A percentile compares a stretch with the other conserved stretches of the same genome.
Conservation (phyloP, 225 moss, liverwort and hornwort genomes). For the Anthoceros angustus region DNA sequence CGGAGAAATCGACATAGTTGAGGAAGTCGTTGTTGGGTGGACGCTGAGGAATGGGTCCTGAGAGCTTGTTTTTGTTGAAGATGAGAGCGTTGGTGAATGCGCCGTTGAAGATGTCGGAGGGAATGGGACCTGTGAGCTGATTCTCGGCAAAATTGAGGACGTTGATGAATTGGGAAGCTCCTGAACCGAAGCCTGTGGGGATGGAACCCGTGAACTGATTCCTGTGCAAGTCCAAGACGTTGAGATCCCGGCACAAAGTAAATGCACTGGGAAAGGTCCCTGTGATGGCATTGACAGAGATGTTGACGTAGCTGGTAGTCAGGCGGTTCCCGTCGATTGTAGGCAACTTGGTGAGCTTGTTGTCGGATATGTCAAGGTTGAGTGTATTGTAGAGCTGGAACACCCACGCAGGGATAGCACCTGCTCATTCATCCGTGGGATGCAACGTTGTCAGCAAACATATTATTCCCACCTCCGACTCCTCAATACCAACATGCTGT, state of each 20-base stretch:
- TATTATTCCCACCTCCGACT: neutral
- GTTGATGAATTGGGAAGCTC: conserved; percentile 2
- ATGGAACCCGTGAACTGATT: conserved; percentile 9
- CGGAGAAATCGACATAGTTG: conserved; percentile 10
- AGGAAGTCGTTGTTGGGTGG: conserved; percentile 9
- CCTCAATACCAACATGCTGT: neutral
- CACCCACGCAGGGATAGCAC: conserved; percentile 13
- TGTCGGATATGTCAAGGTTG: conserved; percentile 12
- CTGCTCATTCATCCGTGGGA: neutral
- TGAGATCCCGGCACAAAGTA: neutral
- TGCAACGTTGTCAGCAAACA: neutral
- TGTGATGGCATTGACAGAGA: conserved; percentile 11
- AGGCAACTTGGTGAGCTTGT: conserved; percentile 14
- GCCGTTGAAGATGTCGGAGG: conserved; percentile 6
- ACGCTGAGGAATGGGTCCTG: conserved; percentile 11
- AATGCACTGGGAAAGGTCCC: neutral
- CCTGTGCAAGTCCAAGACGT: neutral
- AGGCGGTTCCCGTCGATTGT: neutral
- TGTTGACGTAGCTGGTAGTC: conserved; percentile 5
- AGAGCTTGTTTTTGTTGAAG: conserved; percentile 12
- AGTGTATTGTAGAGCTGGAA: conserved; percentile 6
- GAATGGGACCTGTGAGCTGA: conserved; percentile 12
- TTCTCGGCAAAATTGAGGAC: conserved; percentile 11
- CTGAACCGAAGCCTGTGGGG: conserved; percentile 5
- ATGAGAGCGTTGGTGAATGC: conserved; percentile 12